Conservation (phyloP, 169 alveolate species). For the Cryptosporidium baileyi region DNA sequence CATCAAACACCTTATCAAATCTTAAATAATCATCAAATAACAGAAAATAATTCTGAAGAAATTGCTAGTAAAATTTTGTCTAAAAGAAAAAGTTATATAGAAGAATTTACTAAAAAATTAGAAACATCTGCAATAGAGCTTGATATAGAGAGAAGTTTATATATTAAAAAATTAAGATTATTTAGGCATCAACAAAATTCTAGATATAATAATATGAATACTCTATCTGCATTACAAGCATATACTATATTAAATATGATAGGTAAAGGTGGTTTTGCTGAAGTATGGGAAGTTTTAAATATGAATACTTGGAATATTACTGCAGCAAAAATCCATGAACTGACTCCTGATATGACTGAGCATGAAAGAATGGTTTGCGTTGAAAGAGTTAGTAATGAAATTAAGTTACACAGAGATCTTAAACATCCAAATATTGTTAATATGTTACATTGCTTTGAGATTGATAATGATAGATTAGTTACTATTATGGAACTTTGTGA, state of each 20-base stretch:
- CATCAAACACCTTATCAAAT: slow-evolving; percentile 20
- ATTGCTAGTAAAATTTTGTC: not conserved
- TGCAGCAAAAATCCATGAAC: slow-evolving; percentile 88
- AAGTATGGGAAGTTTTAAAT: slow-evolving; percentile 90
- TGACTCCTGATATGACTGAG: slow-evolving; percentile 84
- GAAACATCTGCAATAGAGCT: not conserved
- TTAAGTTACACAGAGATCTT: slow-evolving; percentile 85
- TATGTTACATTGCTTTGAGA: slow-evolving; percentile 88
- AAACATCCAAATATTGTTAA: slow-evolving; percentile 87
- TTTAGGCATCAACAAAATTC: slow-evolving; percentile 65
- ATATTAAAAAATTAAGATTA: slow-evolving; percentile 42
- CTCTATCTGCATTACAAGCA: slow-evolving; percentile 32
- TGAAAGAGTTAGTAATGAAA: slow-evolving; percentile 86
- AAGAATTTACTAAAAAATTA: not conserved
- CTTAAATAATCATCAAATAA: not conserved
- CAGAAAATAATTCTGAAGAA: not conserved
- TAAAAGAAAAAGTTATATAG: slow-evolving; percentile 5
- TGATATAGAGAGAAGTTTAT: slow-evolving; percentile 57
- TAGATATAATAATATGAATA: slow-evolving; percentile 22
- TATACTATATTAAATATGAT: slow-evolving; percentile 82
- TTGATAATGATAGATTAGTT: slow-evolving; percentile 81
- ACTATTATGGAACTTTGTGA: slow-evolving; percentile 84
- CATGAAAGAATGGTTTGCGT: slow-evolving; percentile 84
- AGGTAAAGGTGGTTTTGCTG: slow-evolving; percentile 91
- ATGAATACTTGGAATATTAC: slow-evolving; percentile 85